These are phyloP conservation scores for Porcisia deanei DNA, from an alignment of 208 protist species.

Conservation along the genomic window DNA sequence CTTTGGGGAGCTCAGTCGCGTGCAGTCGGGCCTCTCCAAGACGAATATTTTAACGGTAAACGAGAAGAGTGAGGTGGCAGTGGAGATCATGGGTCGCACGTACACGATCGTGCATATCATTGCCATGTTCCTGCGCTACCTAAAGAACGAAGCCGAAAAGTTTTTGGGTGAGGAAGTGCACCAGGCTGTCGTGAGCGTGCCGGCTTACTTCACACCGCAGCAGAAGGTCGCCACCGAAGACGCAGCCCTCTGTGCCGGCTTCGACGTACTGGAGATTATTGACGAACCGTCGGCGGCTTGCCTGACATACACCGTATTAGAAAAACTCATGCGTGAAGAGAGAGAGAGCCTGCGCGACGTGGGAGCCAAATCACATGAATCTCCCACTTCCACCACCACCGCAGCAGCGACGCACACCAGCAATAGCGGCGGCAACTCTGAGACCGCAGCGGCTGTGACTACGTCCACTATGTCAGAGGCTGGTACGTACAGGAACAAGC, in stretches of 20 bases:
- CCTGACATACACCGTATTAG: slow-evolving; percentile 84
- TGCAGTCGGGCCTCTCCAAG: slow-evolving; percentile 82
- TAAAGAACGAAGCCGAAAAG: slow-evolving; percentile 87
- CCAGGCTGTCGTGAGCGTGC: slow-evolving; percentile 88
- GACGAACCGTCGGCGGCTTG: slow-evolving; percentile 92
- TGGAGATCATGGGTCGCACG: slow-evolving; percentile 88
- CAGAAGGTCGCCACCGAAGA: slow-evolving; percentile 94
- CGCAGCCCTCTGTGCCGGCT: slow-evolving; percentile 86
- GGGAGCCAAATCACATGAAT: slow-evolving; percentile 9
- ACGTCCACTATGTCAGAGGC: neutral
- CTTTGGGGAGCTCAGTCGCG: slow-evolving; percentile 82
- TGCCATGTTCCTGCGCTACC: slow-evolving; percentile 92
- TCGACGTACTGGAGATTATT: slow-evolving; percentile 94
- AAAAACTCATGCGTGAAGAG: slow-evolving; percentile 17
- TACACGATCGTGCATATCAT: slow-evolving; percentile 94
- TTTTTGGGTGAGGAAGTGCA: slow-evolving; percentile 85
- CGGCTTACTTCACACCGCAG: slow-evolving; percentile 92
- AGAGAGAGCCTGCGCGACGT: neutral
- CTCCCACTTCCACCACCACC: neutral
- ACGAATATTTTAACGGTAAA: slow-evolving; percentile 89
- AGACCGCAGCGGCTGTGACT: neutral
- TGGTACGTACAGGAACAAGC: slow-evolving; percentile 22
- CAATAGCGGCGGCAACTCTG: neutral
- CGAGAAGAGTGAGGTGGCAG: slow-evolving; percentile 85
- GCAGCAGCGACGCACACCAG: neutral